Conservation (phyloP, 2,329 filamentous ascomycete species). For the Tympanopsis confertula region DNA sequence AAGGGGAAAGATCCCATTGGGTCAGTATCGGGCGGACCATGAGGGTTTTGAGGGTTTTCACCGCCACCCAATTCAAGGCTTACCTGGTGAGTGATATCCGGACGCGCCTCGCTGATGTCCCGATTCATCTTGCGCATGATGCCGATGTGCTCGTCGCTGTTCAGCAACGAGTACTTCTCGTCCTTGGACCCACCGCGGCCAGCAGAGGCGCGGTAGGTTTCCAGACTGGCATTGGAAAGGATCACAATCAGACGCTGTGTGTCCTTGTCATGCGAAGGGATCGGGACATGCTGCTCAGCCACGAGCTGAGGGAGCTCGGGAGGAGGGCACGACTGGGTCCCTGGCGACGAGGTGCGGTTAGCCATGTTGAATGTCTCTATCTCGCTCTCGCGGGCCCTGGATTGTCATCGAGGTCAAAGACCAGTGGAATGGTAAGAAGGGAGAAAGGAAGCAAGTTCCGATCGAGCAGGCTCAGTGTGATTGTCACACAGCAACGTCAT, state of each 20-base stretch:
- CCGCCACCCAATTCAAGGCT: no score
- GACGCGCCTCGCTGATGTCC: conserved; percentile 93
- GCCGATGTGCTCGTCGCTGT: conserved; percentile 97
- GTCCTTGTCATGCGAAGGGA: conserved; percentile 77
- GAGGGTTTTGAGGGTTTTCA: not conserved
- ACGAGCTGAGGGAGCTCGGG: conserved; percentile 83
- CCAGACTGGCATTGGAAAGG: conserved; percentile 89
- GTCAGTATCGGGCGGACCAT: not conserved
- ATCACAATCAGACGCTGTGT: conserved; percentile 88
- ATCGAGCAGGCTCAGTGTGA: no score
- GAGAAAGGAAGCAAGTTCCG: no score
- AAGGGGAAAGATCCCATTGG: not conserved
- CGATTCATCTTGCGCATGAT: conserved; percentile 99
- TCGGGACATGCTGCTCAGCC: conserved; percentile 81
- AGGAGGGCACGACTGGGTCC: conserved; percentile 89
- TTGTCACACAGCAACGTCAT: no score
- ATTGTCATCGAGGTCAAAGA: no score
- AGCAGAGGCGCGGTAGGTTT: conserved; percentile 88
- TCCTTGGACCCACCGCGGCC: conserved; percentile 60
- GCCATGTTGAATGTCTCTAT: not conserved
- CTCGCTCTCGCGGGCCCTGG: no score
- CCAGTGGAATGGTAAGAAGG: no score
- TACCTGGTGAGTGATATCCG: conserved; percentile 98
- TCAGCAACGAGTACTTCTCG: conserved; percentile 93
- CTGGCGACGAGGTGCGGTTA: conserved; percentile 27